phyloP scores from a whole-genome alignment of 177 flowering plant genomes.

The Vitis hybrid region DNA sequence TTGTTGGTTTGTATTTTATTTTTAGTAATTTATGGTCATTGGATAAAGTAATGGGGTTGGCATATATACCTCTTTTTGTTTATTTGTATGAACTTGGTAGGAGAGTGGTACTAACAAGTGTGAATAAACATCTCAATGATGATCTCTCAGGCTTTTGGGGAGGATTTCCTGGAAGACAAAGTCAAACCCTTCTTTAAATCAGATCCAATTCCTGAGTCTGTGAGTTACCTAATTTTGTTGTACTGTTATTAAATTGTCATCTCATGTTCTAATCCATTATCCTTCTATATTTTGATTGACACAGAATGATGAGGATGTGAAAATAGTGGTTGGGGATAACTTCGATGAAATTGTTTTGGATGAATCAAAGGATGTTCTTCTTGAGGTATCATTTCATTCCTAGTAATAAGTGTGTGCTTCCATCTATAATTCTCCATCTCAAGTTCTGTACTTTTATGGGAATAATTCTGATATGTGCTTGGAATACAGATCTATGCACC shows the following conservation, averaged over 20 bases:
- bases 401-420: neutral
- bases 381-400: slow-evolving; percentile 60
- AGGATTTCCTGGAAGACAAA: slow-evolving; percentile 78
- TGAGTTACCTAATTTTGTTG: slow-evolving; percentile 29
- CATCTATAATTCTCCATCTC: neutral
- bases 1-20: neutral
- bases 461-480: slow-evolving; percentile 1
- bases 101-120: too few species aligned
- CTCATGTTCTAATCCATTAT: neutral
- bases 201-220: slow-evolving; percentile 87
- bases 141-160: slow-evolving; percentile 62
- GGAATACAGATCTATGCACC: slow-evolving; percentile 84
- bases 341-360: slow-evolving; percentile 93
- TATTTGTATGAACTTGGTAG: neutral
- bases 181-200: slow-evolving; percentile 91
- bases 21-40: neutral
- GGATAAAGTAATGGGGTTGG: neutral
- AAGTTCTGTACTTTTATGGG: neutral
- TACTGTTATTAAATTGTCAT: neutral
- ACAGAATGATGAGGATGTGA: slow-evolving; percentile 91
- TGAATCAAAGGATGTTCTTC: slow-evolving; percentile 98
- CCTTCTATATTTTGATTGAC: neutral
- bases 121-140: neutral
- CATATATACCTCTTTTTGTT: neutral
- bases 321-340: slow-evolving; percentile 86